These are phyloP conservation scores for Geotrichum histeridarum DNA, from an alignment of 1,139 yeast species.

Conservation along the genomic window DNA sequence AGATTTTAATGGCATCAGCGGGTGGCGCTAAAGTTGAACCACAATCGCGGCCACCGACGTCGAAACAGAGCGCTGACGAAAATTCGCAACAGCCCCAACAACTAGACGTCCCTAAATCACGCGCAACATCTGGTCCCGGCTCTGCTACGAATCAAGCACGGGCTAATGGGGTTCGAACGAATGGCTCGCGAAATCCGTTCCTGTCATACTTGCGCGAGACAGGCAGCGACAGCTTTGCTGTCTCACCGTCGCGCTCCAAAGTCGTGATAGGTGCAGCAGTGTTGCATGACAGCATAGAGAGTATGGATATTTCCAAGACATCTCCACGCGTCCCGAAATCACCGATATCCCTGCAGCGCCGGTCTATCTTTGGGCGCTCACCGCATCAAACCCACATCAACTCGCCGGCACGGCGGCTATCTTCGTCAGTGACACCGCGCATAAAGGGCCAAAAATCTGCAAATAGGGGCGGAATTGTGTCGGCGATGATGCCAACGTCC, in stretches of 20 bases:
- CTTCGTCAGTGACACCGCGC: constrained; percentile 17
- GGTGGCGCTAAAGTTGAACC: too few relatives aligned
- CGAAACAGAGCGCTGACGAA: too few relatives aligned
- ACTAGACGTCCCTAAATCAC: too few relatives aligned
- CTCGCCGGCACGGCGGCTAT: constrained; percentile 25
- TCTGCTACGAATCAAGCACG: neutral
- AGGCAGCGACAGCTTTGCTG: neutral
- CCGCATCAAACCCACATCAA: constrained; percentile 26
- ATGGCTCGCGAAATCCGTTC: constrained; percentile 10
- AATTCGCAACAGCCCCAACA: too few relatives aligned
- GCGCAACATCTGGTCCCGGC: neutral
- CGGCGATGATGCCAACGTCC: constrained; percentile 8
- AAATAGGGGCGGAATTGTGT: neutral
- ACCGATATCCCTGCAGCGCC: constrained; percentile 5
- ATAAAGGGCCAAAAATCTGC: constrained; percentile 8
- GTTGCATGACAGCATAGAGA: neutral
- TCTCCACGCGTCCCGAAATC: constrained; percentile 3
- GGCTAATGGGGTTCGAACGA: neutral
- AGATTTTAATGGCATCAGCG: too few relatives aligned
- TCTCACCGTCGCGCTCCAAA: constrained; percentile 5
- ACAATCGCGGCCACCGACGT: too few relatives aligned
- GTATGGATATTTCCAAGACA: constrained; percentile 9
- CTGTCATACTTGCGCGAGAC: constrained; percentile 12
- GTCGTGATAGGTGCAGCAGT: constrained; percentile 5
- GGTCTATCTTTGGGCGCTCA: constrained; percentile 16